Evolutionary conservation across 768 basidiomycete species (phyloP).

Genomic region (Lentinula edodes): DNA sequence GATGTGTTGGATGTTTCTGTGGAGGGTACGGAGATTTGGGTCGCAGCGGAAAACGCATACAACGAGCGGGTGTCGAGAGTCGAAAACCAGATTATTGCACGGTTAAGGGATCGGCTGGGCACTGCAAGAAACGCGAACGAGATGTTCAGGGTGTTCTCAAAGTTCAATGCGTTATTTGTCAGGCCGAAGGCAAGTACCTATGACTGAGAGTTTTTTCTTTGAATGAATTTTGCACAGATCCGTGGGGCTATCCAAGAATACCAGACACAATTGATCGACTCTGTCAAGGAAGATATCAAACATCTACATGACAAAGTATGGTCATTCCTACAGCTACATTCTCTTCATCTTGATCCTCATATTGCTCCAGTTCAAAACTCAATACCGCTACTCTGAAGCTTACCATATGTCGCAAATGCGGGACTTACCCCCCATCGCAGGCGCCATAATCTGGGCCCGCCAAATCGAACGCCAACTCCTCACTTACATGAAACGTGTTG

Average conservation of each 20-base stretch:
- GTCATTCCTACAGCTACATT: neutral
- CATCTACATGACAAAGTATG: conserved; percentile 84
- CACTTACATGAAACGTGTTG: conserved; percentile 98
- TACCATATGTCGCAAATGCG: conserved; percentile 99
- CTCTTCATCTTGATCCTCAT: neutral
- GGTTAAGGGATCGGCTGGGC: conserved; percentile 85
- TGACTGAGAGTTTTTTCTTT: neutral
- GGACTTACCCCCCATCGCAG: conserved; percentile 95
- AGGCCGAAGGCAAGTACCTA: conserved; percentile 71
- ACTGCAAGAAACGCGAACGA: conserved; percentile 97
- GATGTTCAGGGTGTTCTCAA: conserved; percentile 99
- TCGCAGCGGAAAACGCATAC: conserved; percentile 94
- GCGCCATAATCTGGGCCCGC: conserved; percentile 98
- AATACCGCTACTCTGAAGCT: conserved; percentile 92
- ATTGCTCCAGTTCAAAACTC: conserved; percentile 75
- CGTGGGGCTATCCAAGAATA: conserved; percentile 99
- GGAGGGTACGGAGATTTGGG: conserved; percentile 96
- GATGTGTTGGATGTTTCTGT: conserved; percentile 93
- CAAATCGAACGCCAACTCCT: conserved; percentile 96
- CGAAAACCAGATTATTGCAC: conserved; percentile 97
- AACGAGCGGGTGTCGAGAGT: conserved; percentile 96
- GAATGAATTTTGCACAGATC: conserved; percentile 44
- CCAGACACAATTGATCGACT: conserved; percentile 97
- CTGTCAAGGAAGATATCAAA: conserved; percentile 97
- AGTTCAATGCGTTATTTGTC: conserved; percentile 96